phyloP scores from a whole-genome alignment of 2,329 filamentous ascomycete species.

The Stemphylium vesicarium region DNA sequence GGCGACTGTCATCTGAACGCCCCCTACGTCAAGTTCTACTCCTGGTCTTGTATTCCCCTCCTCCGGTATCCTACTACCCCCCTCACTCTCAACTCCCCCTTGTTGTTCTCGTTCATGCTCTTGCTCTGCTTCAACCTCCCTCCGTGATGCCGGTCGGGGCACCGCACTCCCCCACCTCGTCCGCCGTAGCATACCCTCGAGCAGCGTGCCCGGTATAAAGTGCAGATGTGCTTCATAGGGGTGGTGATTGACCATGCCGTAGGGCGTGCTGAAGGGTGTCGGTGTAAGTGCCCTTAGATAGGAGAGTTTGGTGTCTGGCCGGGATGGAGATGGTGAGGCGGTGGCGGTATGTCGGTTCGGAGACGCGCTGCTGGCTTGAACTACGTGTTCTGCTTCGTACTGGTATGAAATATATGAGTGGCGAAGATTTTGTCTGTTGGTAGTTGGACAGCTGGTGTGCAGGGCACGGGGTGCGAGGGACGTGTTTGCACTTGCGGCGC shows the following conservation, averaged over 20 bases:
- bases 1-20: too few relatives aligned
- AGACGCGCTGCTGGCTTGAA: background rate
- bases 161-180: conserved; percentile 1
- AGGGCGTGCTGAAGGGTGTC: conserved; percentile 76
- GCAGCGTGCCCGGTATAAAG: background rate
- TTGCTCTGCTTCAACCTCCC: background rate
- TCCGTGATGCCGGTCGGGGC: background rate
- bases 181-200: background rate
- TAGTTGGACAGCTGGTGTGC: too few relatives aligned
- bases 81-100: background rate
- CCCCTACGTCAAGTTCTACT: too few relatives aligned
- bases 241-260: background rate
- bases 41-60: background rate
- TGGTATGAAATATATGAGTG: too few relatives aligned
- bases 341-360: conserved; percentile 34
- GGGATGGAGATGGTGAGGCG: conserved; percentile 59
- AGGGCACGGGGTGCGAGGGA: too few relatives aligned
- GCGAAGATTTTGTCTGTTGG: too few relatives aligned
- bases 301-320: conserved; percentile 71
- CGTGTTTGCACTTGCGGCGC: too few relatives aligned
- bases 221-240: background rate
- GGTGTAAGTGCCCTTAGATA: conserved; percentile 68
- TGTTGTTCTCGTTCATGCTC: background rate
- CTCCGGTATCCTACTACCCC: too few relatives aligned
- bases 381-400: too few relatives aligned